Base-by-base conservation (phyloP, 371 early-diverging fungal genomes). In the Funneliformis caledonium region DNA sequence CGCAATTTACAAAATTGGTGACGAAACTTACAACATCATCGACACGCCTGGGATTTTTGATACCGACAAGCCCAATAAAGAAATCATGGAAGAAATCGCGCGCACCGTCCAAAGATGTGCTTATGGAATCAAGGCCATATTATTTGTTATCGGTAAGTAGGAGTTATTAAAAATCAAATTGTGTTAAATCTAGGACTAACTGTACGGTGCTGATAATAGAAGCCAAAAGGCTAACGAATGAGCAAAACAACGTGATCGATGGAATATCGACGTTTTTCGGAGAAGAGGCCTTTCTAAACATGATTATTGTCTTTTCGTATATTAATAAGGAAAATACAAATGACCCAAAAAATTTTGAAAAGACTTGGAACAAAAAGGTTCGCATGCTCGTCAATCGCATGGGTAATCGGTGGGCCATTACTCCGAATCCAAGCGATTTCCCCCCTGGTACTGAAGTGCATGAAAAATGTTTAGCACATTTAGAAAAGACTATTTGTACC, bases 11-110 rank as follows among this genome's bases (percentile, higher is more conserved):
- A 62, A 42, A 76, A 76, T 76, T 26, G 76, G 45, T 61, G 4
- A 26, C 42, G 48, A 37, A 43, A 19, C 7, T 2, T 76, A 37
- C 22, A 43, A 61, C 2, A 19, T 76, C 8, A 37, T 59, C 11
- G 76, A 76, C 37, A 76, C 76, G 1, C 76, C 76, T 11, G 76
- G 76, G 1, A 33, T 76, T 62, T 62, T 76, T 43, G 76, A 76
- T 76, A 76, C 76, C 0, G 4, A 62, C 4, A 72, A 31, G 72
- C 5, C 50, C 0, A 31, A 45, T 61, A 61, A 59, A 14, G 76
- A 75, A 42, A 22, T 75, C 9, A 0, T 56, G 14, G 42, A 33
- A 1, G 76, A 72, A 72, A 72, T 72, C 48, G 33, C 72, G n/a
- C n/a, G 50, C 3, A 50, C 72, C n/a, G 31, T 72, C 2, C 72